Conservation (phyloP, 768 basidiomycete genomes). For the Mycena polygramma region DNA sequence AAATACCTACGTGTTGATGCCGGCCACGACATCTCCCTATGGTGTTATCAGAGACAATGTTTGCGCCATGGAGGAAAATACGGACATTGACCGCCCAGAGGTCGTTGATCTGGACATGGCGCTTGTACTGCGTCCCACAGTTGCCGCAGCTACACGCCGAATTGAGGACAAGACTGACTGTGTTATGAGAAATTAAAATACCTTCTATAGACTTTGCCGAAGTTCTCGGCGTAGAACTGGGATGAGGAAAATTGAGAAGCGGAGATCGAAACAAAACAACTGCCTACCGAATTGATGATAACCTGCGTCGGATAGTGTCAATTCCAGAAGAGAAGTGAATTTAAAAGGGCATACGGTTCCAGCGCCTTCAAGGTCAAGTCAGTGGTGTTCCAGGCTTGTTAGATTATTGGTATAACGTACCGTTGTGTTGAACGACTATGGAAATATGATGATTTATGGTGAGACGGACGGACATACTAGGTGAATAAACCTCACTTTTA, state of each 20-base stretch:
- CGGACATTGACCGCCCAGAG: constrained; percentile 26
- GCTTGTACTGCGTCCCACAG: constrained; percentile 26
- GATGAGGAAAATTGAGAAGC: background rate
- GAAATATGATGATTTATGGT: no score
- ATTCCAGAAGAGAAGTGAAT: background rate
- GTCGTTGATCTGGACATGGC: constrained; percentile 27
- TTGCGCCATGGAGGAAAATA: background rate
- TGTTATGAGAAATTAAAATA: background rate
- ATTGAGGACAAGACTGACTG: background rate
- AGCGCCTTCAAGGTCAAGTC: background rate
- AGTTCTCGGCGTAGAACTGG: constrained; percentile 57
- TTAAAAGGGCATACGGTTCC: constrained; percentile 31
- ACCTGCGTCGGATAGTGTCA: background rate
- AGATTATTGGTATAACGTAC: constrained; percentile 27
- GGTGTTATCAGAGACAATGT: no score
- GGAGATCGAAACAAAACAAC: background rate
- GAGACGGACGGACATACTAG: background rate
- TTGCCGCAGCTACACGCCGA: constrained; percentile 16
- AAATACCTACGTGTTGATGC: constrained; percentile 22
- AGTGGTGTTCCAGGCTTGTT: background rate
- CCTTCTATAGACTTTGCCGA: constrained; percentile 55
- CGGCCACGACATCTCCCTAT: constrained; percentile 16
- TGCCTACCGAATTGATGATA: constrained; percentile 52
- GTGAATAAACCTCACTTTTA: constrained; percentile 39
- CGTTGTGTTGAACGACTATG: constrained; percentile 53